These are phyloP conservation scores for Maudiozyma serrabonitensis DNA, from an alignment of 805 yeast genomes.

Conservation along the genomic window DNA sequence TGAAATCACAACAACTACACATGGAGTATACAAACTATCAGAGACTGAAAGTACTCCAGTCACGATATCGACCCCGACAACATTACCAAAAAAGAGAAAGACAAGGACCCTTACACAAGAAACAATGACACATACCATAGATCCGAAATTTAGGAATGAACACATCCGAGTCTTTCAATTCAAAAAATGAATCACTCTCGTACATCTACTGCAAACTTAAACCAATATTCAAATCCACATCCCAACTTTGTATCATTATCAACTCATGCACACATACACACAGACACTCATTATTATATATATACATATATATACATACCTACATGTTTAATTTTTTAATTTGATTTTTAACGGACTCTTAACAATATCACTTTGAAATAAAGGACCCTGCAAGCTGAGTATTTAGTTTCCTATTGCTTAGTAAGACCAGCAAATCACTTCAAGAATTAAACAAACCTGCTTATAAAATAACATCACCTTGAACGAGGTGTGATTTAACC, in stretches of 20 bases:
- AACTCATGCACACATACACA: too few species aligned
- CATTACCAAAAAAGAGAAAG: neutral
- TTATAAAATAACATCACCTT: too few species aligned
- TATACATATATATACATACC: neutral
- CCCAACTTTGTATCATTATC: too few species aligned
- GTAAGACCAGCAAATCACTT: too few species aligned
- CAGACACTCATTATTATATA: too few species aligned
- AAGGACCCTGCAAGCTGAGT: too few species aligned
- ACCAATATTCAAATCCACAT: too few species aligned
- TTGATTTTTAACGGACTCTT: too few species aligned
- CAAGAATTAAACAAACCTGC: too few species aligned
- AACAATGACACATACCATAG: neutral
- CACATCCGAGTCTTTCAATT: slow-evolving; percentile 25
- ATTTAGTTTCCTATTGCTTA: too few species aligned
- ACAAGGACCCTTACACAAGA: neutral
- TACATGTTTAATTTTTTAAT: neutral
- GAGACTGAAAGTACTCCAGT: neutral
- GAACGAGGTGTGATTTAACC: neutral
- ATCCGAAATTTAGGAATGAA: slow-evolving; percentile 18
- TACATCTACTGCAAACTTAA: neutral
- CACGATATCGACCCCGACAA: neutral
- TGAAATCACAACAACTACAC: neutral
- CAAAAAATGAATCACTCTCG: neutral
- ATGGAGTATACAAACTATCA: neutral
- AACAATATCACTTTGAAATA: too few species aligned